Base-by-base conservation (phyloP, 805 yeast species). In the Pichia deserticola region DNA sequence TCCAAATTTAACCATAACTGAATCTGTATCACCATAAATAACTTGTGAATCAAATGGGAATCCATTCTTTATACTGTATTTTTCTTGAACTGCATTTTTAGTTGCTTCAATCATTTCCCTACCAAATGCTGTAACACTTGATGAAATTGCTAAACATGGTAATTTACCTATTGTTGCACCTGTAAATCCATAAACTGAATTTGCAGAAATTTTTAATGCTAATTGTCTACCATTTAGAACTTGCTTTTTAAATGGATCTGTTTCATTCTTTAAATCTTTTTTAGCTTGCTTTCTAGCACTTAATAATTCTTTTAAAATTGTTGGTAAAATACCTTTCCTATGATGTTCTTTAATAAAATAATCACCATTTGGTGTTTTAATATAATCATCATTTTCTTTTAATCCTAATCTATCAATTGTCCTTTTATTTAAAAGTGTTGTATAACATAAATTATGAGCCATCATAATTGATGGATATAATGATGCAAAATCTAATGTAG, bases 1-100 rank as follows among this genome's bases (percentile, higher is more conserved):
- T 2, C 99, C 99, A 71, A 93, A 93, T 63, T 89, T 90, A 41
- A 93, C 97, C 99, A 93, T 95, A 15, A 93, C 99, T 8, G 99
- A 95, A 76, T 93, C 99, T 0, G 99, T 93, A 68, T 93, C 99
- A 74, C 99, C 99, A 64, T 93, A 93, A 39, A 93, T 84, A 53
- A 93, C 99, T 57, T 84, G 78, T 0, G 98, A 83, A 69, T 93
- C 95, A 62, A 76, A 82, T n/a, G 78, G 75, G 60, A 74, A 84
- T 1, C 98, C 98, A 65, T 92, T 89, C 50, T 78, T 79, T n/a
- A 81, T 83, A 10, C 81, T 76, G 62, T 89, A 93, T 49, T 79
- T 77, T 38, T 81, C 80, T 66, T 89, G 90, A 3, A 93, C 98
- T 54, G 84, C 88, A 44, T 76, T 73, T 60, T 92, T 93, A 0